Evolutionary conservation across 129 eudicot genomes (phyloP), one percentile per base, ranked within the genome.

Genomic region (Deinandra increscens): DNA sequence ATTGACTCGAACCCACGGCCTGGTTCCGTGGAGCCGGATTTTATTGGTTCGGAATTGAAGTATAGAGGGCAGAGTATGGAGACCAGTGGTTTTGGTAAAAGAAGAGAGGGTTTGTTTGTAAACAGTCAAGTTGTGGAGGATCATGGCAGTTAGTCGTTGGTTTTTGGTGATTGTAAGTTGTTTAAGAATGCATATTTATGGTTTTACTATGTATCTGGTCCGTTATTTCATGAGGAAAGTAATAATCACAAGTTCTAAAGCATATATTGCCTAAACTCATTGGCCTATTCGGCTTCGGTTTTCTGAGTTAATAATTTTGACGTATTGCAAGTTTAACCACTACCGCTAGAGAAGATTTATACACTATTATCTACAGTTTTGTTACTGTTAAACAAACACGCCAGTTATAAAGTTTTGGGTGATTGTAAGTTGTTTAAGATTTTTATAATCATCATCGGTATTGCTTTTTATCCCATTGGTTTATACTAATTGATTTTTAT

Each of bases 31-130:
- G 99, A 90, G 42, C 80, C 96, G 7, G 85, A 79, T 50, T 90
- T 75, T 51, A 82, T 95, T 61, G 68, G 85, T 7, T 80, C 88
- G 14, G 99, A 94, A 65, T 51, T 94, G 78, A 94, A 85, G 68
- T 94, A 68, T 64, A 79, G 97, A 55, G 99, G 92, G 51, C 38
- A 88, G 4, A 85, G 82, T 83, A 64, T 89, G 1, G 99, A 93
- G 53, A 68, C 84, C 43, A 19, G 85, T 11, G 88, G 84, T 31
- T 87, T 80, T 64, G 82, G 87, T 6, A 86, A 85, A 76, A 80
- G 94, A 44, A 87, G 99, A 76, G 99, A 93, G 69, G 75, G 78
- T 64, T 44, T 89, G 54, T 94, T 65, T 72, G 88, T 64, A 23
- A 87, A 79, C 82, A 83, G 87, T 77, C 88, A 86, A 71, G 97